Conservation (phyloP, 129 eudicot genomes). For the Kitagawia praeruptora region DNA sequence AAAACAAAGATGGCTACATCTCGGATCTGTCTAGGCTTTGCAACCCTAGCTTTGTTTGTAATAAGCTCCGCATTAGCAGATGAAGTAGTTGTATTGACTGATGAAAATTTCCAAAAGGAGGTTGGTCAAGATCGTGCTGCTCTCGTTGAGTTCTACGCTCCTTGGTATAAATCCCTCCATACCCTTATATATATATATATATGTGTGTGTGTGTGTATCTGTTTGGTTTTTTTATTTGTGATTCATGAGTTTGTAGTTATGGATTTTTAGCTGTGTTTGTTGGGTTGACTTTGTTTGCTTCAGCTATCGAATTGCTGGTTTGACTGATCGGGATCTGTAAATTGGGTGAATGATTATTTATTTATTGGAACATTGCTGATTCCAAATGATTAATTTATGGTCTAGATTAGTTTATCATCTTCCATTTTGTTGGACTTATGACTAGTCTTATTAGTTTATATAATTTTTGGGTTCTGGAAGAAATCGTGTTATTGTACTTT, state of each 20-base stretch:
- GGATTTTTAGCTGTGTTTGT: not conserved
- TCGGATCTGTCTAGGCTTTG: conserved; percentile 5
- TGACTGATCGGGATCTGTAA: not conserved
- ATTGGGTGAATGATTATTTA: not conserved
- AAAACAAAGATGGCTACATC: conserved; percentile 16
- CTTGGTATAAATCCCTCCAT: conserved; percentile 36
- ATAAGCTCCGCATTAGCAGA: conserved; percentile 40
- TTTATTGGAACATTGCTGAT: not conserved
- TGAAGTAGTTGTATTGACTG: conserved; percentile 80
- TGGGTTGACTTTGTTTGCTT: not conserved
- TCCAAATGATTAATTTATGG: not conserved
- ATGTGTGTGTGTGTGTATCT: too few species aligned
- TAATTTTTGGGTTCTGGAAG: not conserved
- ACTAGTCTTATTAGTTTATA: too few species aligned
- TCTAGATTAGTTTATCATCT: not conserved
- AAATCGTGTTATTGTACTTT: not conserved
- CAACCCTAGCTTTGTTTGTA: conserved; percentile 31
- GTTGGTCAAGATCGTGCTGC: conserved; percentile 98
- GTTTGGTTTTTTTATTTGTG: not conserved
- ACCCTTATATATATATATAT: too few species aligned
- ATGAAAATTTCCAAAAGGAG: conserved; percentile 84
- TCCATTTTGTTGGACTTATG: not conserved
- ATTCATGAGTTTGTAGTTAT: not conserved
- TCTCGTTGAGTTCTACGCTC: conserved; percentile 98
- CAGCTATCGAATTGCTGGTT: not conserved